Base-by-base conservation (phyloP, 495 filamentous ascomycete genomes). In the Rostrohypoxylon terebratum region DNA sequence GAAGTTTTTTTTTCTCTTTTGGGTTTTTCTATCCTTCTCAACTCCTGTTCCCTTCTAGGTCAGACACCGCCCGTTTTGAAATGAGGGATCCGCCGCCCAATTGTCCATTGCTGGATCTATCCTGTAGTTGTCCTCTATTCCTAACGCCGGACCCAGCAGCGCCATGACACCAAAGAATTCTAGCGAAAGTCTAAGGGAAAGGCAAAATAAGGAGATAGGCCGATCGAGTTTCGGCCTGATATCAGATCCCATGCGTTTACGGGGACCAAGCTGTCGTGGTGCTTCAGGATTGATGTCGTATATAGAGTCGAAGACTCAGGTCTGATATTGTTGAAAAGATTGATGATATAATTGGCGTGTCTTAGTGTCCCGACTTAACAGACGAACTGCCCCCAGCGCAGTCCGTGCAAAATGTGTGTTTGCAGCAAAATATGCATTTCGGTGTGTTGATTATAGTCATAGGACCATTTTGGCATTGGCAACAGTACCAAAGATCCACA, bases 51-150 rank as follows among this genome's bases (percentile, higher is more conserved):
- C 47, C 14, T 14, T 23, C 16, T 9, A 7, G 20, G 0, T 33
- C 20, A 13, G 14, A 33, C 5, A 20, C 28, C 0, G 28, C 1
- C 51, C 28, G 31, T 0, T 16, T 31, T 14, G 21, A 54, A 4
- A n/a, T 55, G 38, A 42, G 13, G n/a, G 38, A 42, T n/a, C 38
- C 38, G 38, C 38, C 13, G 38, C 38, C 38, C 10, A n/a, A 4
- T 54, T 54, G 42, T 42, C 20, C n/a, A 25, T 44, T 53, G 28
- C 34, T 33, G 13, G 50, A 16, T 44, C 36, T 53, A 45, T 65
- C 18, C 34, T 63, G 23, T 63, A 63, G 14, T 33, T 8, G 14
- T 51, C 9, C 59, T 38, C 5, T 50, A 38, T 13, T 38, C 9
- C 20, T 42, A 7, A 31, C 23, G n/a, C 36, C 18, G 16, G 33